A percentile compares a stretch with the other conserved stretches of the same genome.
Evolutionary conservation across 169 alveolate genomes (phyloP).

Genomic region (Plasmodium berghei): DNA sequence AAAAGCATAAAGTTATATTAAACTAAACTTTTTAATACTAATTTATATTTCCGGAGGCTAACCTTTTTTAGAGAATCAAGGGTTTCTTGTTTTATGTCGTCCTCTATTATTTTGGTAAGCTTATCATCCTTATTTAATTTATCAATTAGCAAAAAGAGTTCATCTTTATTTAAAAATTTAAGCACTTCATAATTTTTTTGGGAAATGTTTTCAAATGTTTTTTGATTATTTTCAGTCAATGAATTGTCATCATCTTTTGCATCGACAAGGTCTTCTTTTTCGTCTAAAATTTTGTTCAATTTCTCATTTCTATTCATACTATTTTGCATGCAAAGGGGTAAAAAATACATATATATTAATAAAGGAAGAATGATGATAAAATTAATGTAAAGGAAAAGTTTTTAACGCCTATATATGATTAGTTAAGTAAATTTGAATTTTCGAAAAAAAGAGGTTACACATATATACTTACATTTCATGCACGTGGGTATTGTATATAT

Average conservation of each 20-base stretch:
- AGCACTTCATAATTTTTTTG: slow-evolving; percentile 76
- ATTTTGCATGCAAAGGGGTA: neutral
- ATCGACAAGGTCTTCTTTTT: slow-evolving; percentile 56
- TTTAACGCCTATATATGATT: too few species aligned
- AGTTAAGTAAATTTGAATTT: too few species aligned
- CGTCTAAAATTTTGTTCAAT: slow-evolving; percentile 79
- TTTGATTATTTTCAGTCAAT: slow-evolving; percentile 33
- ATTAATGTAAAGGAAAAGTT: neutral
- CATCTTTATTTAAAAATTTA: slow-evolving; percentile 79
- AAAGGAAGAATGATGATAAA: neutral
- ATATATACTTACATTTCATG: too few species aligned
- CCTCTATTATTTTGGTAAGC: slow-evolving; percentile 43
- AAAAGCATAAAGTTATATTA: neutral
- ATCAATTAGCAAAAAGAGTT: slow-evolving; percentile 77
- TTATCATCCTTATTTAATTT: slow-evolving; percentile 77
- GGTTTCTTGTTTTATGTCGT: slow-evolving; percentile 44
- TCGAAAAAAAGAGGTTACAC: too few species aligned
- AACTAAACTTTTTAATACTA: neutral
- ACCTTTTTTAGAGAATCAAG: slow-evolving; percentile 63
- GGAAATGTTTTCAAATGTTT: slow-evolving; percentile 74
- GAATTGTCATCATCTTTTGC: slow-evolving; percentile 57
- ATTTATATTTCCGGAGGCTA: neutral
- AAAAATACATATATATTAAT: neutral
- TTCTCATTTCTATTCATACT: slow-evolving; percentile 76
- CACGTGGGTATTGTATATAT: too few species aligned